A percentile compares a stretch with the other conserved stretches of the same genome.
Evolutionary conservation across 2,329 filamentous ascomycete species (phyloP).

Genomic region (Phaeosphaeriaceae sp.): DNA sequence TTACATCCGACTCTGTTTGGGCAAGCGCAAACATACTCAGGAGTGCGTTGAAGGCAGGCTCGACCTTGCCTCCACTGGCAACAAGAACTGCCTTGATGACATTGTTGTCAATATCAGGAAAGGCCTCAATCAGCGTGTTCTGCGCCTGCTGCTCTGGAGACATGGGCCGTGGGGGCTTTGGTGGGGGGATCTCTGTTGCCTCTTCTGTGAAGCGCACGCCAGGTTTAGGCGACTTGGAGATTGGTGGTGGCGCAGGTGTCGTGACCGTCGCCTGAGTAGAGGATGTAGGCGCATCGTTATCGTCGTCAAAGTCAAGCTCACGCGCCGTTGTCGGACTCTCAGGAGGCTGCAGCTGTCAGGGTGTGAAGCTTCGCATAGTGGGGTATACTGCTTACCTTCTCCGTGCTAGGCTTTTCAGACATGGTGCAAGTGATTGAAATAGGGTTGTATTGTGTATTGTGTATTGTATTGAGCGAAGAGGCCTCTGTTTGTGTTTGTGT

Average conservation of each 20-base stretch:
- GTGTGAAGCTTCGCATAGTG: slow-evolving; percentile 22
- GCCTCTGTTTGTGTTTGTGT: too few species aligned
- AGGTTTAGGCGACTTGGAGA: slow-evolving; percentile 49
- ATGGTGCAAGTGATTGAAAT: slow-evolving; percentile 8
- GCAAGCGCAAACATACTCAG: slow-evolving; percentile 64
- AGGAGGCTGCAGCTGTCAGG: slow-evolving; percentile 26
- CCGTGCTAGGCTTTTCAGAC: slow-evolving; percentile 24
- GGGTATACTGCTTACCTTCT: slow-evolving; percentile 15
- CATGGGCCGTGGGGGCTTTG: slow-evolving; percentile 82
- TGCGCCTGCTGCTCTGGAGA: slow-evolving; percentile 85
- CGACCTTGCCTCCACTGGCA: slow-evolving; percentile 85
- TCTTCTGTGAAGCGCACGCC: slow-evolving; percentile 57
- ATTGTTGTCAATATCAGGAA: slow-evolving; percentile 78
- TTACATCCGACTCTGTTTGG: not conserved
- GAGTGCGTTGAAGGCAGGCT: slow-evolving; percentile 94
- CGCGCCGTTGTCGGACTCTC: slow-evolving; percentile 59
- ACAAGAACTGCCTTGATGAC: slow-evolving; percentile 88
- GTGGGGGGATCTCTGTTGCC: slow-evolving; percentile 63
- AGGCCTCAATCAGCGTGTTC: slow-evolving; percentile 89
- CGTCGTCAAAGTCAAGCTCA: slow-evolving; percentile 64
- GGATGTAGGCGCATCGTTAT: slow-evolving; percentile 53
- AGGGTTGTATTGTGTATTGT: not conserved
- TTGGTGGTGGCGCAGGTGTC: slow-evolving; percentile 48
- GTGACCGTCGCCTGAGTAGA: slow-evolving; percentile 29
- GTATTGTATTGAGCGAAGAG: not conserved